Percentiles rank a stretch among this genome's conserved stretches.
These are phyloP conservation scores for Amanita thiersii DNA, from an alignment of 768 basidiomycete species.

Conservation along the genomic window DNA sequence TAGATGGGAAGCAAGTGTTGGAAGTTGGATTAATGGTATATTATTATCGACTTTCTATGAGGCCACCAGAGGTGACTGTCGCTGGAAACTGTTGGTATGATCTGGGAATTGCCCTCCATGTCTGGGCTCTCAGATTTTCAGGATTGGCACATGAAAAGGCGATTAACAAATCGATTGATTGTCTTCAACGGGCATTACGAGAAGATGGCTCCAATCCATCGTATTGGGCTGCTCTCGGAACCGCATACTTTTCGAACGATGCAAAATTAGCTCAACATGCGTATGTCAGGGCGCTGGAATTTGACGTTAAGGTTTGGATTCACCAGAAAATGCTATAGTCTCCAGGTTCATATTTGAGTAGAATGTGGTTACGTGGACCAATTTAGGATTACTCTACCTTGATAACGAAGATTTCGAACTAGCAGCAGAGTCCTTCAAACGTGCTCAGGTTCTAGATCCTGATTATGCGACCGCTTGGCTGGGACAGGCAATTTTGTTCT, in stretches of 20 bases:
- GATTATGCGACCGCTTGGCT: slow-evolving; percentile 88
- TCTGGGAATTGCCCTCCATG: slow-evolving; percentile 53
- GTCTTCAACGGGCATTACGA: slow-evolving; percentile 64
- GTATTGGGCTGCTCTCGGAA: slow-evolving; percentile 83
- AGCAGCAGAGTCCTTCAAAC: slow-evolving; percentile 78
- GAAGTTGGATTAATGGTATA: slow-evolving; percentile 52
- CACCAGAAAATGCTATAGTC: not conserved
- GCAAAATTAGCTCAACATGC: slow-evolving; percentile 83
- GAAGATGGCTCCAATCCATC: slow-evolving; percentile 61
- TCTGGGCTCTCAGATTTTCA: slow-evolving; percentile 18
- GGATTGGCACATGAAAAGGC: slow-evolving; percentile 22
- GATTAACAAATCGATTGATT: slow-evolving; percentile 37
- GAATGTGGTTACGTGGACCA: slow-evolving; percentile 77
- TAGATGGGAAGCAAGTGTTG: slow-evolving; percentile 29
- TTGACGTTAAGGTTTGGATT: slow-evolving; percentile 63
- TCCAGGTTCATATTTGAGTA: slow-evolving; percentile 18
- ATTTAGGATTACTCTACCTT: slow-evolving; percentile 82
- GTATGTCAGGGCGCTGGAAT: slow-evolving; percentile 81
- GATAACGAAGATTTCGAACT: slow-evolving; percentile 72
- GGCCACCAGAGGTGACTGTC: slow-evolving; percentile 38
- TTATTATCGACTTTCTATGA: slow-evolving; percentile 52
- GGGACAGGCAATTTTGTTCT: slow-evolving; percentile 75
- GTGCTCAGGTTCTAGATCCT: slow-evolving; percentile 87
- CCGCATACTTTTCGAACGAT: slow-evolving; percentile 56
- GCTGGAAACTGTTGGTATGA: slow-evolving; percentile 68